Evolutionary conservation across 331 rosid genomes (phyloP).

Genomic region (Spiraea crenata): DNA sequence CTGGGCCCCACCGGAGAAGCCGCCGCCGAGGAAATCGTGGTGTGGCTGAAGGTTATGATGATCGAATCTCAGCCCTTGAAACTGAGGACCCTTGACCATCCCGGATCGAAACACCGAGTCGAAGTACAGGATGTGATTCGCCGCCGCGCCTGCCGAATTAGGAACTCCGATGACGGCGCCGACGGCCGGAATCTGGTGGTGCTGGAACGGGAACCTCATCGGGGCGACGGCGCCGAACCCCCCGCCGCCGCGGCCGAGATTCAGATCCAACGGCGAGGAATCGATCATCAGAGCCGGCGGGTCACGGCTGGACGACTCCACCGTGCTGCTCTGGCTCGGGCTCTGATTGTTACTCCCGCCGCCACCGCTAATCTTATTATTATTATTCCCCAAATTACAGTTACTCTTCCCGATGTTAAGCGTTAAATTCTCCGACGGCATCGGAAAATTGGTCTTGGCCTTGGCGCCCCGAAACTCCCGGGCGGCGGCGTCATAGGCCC

Average conservation of each 20-base stretch:
- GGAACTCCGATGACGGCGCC: slow-evolving; percentile 33
- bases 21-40: slow-evolving; percentile 23
- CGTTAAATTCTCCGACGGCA: slow-evolving; percentile 28
- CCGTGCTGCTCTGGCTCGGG: slow-evolving; percentile 96
- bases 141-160: slow-evolving; percentile 18
- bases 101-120: slow-evolving; percentile 61
- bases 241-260: slow-evolving; percentile 30
- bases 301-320: slow-evolving; percentile 90
- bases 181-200: slow-evolving; percentile 25
- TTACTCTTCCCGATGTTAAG: background rate
- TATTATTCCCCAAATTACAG: background rate
- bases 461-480: slow-evolving; percentile 85
- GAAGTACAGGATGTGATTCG: slow-evolving; percentile 45
- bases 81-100: slow-evolving; percentile 31
- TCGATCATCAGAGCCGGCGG: slow-evolving; percentile 56
- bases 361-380: background rate
- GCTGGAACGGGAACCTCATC: slow-evolving; percentile 64
- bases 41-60: slow-evolving; percentile 3
- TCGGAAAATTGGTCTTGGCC: slow-evolving; percentile 85
- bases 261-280: slow-evolving; percentile 71
- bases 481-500: slow-evolving; percentile 93
- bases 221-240: slow-evolving; percentile 19
- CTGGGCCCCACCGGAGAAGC: slow-evolving; percentile 29
- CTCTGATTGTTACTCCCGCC: slow-evolving; percentile 32
- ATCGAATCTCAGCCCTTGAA: slow-evolving; percentile 34